A percentile compares a stretch with the other conserved stretches of the same genome.
phyloP scores from a whole-genome alignment of 2,329 filamentous ascomycete species.

The Talaromyces sp. region DNA sequence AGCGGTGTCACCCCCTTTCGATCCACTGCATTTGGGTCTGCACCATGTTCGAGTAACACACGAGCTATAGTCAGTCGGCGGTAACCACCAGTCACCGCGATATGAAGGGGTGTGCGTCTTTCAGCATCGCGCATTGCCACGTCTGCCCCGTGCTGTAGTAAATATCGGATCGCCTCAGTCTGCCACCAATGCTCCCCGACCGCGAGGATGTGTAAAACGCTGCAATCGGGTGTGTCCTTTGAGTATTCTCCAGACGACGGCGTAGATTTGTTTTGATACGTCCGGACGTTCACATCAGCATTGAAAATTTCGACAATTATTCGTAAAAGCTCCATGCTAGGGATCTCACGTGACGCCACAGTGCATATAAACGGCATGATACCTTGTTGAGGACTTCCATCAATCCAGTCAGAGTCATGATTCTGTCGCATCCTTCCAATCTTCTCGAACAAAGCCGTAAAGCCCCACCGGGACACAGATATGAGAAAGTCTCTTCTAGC shows the following conservation, averaged over 20 bases:
- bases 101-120: conserved; percentile 3
- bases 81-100: conserved; percentile 19
- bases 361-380: conserved; percentile 22
- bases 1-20: not conserved
- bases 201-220: conserved; percentile 10
- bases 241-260: not conserved
- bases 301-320: not conserved
- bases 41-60: conserved; percentile 12
- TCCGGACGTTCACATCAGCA: not conserved
- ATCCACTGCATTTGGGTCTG: not conserved
- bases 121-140: not conserved
- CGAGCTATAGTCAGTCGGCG: conserved; percentile 15
- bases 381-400: conserved; percentile 12
- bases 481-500: conserved; percentile 17
- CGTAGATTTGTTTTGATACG: conserved; percentile 2
- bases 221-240: conserved; percentile 20
- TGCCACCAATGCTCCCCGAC: conserved; percentile 8
- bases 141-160: conserved; percentile 3
- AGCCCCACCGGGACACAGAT: conserved; percentile 24
- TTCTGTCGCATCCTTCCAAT: conserved; percentile 14
- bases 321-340: not conserved
- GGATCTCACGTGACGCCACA: conserved; percentile 20
- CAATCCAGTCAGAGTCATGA: conserved; percentile 22
- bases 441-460: conserved; percentile 21
- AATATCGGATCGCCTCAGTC: not conserved